Percentiles rank a stretch among this genome's conserved stretches.
These are phyloP conservation scores for Mucor mucedo DNA, from an alignment of 371 early-diverging fungal species.

Conservation along the genomic window DNA sequence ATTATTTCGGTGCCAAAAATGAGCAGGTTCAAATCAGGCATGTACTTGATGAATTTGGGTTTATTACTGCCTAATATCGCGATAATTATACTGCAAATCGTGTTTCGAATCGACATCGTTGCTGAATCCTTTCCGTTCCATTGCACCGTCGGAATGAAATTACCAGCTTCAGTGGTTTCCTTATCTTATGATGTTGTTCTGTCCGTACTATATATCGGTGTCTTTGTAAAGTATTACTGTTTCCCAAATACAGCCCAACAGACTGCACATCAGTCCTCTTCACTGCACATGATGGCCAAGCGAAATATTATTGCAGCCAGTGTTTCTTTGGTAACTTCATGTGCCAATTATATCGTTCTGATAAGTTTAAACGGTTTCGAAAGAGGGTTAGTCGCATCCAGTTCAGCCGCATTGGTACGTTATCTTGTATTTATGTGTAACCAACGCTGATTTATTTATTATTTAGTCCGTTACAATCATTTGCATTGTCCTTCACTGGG, in stretches of 20 bases:
- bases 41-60: conserved; percentile 52
- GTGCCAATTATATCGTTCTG: conserved; percentile 46
- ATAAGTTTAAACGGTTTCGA: conserved; percentile 36
- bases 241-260: conserved; percentile 43
- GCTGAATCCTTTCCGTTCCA: conserved; percentile 34
- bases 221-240: conserved; percentile 52
- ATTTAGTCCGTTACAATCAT: conserved; percentile 34
- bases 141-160: conserved; percentile 50
- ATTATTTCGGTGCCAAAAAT: conserved; percentile 51
- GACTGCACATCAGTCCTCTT: conserved; percentile 36
- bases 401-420: conserved; percentile 39
- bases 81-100: conserved; percentile 48
- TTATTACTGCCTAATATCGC: conserved; percentile 50
- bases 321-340: conserved; percentile 37
- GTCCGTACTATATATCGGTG: conserved; percentile 35
- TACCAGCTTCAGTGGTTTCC: conserved; percentile 49
- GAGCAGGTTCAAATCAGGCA: conserved; percentile 39
- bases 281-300: conserved; percentile 54
- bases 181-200: conserved; percentile 56
- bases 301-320: conserved; percentile 51
- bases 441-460: background rate
- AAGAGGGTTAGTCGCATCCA: conserved; percentile 49
- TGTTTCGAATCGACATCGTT: conserved; percentile 37
- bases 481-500: conserved; percentile 46
- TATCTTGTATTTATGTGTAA: background rate